phyloP scores from a whole-genome alignment of 1,284 basidiomycete species.

The Neonothopanus nambi region DNA sequence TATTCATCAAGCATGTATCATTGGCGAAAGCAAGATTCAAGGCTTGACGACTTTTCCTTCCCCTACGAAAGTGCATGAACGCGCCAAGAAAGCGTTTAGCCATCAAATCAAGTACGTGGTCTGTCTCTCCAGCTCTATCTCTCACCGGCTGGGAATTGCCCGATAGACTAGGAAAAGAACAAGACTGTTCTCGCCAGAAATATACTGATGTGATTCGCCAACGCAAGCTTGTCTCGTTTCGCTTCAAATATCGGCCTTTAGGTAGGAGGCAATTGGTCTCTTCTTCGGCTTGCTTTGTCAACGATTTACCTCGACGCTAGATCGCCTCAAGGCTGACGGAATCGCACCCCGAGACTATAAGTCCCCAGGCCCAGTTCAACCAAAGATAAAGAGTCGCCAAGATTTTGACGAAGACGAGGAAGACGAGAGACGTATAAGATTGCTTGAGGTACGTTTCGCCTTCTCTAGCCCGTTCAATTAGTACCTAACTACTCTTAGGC shows the following conservation, averaged over 20 bases:
- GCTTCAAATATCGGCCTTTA: constrained; percentile 30
- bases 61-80: constrained; percentile 33
- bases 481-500: neutral
- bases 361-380: neutral
- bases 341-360: neutral
- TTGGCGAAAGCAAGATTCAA: too few species aligned
- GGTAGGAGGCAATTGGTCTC: constrained; percentile 17
- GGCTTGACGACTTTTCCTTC: too few species aligned
- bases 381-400: neutral
- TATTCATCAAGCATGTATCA: too few species aligned
- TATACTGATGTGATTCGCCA: too few species aligned
- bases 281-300: constrained; percentile 2
- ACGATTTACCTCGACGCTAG: neutral
- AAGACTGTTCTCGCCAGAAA: too few species aligned
- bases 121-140: neutral
- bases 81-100: constrained; percentile 36
- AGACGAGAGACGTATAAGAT: neutral
- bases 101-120: constrained; percentile 35
- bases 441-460: neutral
- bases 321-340: constrained; percentile 10
- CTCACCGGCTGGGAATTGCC: too few species aligned
- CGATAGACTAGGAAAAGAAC: too few species aligned
- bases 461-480: neutral
- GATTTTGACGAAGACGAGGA: neutral
- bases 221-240: constrained; percentile 19